Conservation (phyloP, 2,329 filamentous ascomycete genomes). For the Clonostachys byssicola region DNA sequence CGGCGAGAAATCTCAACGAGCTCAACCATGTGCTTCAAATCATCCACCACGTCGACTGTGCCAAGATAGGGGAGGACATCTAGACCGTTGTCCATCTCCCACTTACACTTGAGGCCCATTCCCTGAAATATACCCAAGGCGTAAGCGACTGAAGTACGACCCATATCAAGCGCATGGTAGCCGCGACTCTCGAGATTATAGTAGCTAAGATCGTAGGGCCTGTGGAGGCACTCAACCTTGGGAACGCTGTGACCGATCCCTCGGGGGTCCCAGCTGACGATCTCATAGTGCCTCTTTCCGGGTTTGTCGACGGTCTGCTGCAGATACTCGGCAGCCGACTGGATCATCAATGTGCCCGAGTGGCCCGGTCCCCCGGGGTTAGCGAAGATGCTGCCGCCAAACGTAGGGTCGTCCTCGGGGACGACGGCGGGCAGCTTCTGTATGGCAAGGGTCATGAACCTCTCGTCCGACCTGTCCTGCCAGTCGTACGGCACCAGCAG, state of each 20-base stretch:
- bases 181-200: background rate
- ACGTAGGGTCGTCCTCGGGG: constrained; percentile 25
- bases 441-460: constrained; percentile 31
- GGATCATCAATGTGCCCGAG: constrained; percentile 26
- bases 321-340: constrained; percentile 15
- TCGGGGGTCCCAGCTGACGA: constrained; percentile 38
- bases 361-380: constrained; percentile 41
- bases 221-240: constrained; percentile 27
- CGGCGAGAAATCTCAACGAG: constrained; percentile 23
- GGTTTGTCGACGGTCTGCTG: constrained; percentile 17
- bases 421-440: constrained; percentile 33
- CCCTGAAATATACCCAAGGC: background rate
- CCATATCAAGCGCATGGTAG: background rate
- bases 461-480: constrained; percentile 17
- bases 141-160: background rate
- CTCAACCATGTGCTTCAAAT: constrained; percentile 37
- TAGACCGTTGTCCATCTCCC: background rate
- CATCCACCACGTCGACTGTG: constrained; percentile 31
- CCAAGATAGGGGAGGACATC: constrained; percentile 16
- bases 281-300: constrained; percentile 27
- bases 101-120: background rate
- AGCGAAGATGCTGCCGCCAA: constrained; percentile 34
- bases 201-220: constrained; percentile 1
- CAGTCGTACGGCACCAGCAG: constrained; percentile 39
- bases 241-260: constrained; percentile 31